Base-by-base conservation (phyloP, 2,329 filamentous ascomycete genomes). In the Xylariales sp. region DNA sequence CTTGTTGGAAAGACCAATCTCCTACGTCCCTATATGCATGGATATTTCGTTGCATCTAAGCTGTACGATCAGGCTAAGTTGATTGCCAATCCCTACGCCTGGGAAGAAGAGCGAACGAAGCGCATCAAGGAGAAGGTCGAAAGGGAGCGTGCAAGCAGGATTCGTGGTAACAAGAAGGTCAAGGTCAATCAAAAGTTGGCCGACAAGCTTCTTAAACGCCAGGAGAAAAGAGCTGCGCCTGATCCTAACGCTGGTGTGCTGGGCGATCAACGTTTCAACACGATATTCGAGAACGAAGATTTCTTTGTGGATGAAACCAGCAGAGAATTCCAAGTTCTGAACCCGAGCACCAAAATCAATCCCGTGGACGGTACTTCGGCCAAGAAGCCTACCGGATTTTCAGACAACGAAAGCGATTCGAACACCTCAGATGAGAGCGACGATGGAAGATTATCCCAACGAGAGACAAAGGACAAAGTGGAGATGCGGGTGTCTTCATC, bases 11-110 rank as follows among this genome's bases (percentile, higher is more conserved):
- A 88, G 54, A 95, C 89, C 20, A 93, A 87, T 57, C 70, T 97
- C 15, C 71, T 98, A 29, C 78, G 91, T 32, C 93, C 93, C 31
- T 98, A 98, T 60, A 98, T 98, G 94, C 93, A 98, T 61, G 94
- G 93, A 53, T 97, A 93, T 73, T 98, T 98, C 67, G 90, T 98
- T 36, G 88, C 87, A 25, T 91, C 94, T 54, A 88, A 90, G 57
- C 68, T 98, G 19, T 97, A 98, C 62, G 94, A 98, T 59, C 90
- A 98, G 62, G 93, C 93, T 14, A 76, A 87, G 42, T 70, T 98
- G 46, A 95, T 97, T 54, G 85, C 86, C 37, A 95, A 97, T 64
- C 93, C 93, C 0, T 94, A 94, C 59, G 78, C 94, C 39, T 95
- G 86, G 76, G 88, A 96, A 59, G 88, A 97, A 56, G 88, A 97